A percentile compares a stretch with the other conserved stretches of the same genome.
Conservation (phyloP, 2,329 filamentous ascomycete species). For the Nigrospora sphaerica region DNA sequence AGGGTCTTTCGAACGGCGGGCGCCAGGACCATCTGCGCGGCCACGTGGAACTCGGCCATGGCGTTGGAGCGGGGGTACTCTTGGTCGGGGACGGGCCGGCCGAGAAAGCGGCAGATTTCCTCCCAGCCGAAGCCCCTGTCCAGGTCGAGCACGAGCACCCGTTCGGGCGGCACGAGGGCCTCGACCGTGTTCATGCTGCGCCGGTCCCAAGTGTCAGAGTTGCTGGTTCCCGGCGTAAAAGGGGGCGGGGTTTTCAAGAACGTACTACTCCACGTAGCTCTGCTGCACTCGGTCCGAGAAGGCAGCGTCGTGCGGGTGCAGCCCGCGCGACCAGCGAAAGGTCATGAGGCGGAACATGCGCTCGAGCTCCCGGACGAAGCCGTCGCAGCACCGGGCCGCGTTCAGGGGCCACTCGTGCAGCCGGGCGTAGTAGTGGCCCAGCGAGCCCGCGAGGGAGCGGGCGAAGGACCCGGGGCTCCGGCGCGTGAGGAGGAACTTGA, state of each 20-base stretch:
- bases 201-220: not conserved
- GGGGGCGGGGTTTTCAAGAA: not conserved
- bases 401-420: slow-evolving; percentile 1
- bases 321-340: not conserved
- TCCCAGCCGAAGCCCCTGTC: slow-evolving; percentile 1
- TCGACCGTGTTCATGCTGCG: not conserved
- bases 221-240: not conserved
- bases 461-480: not conserved
- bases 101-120: not conserved
- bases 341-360: not conserved
- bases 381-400: not conserved
- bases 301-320: not conserved
- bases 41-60: slow-evolving; percentile 1
- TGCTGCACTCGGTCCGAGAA: not conserved
- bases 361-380: slow-evolving; percentile 2
- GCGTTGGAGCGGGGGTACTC: not conserved
- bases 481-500: slow-evolving; percentile 1
- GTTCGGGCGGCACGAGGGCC: not conserved
- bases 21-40: not conserved
- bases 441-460: not conserved
- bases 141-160: not conserved
- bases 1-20: not conserved
- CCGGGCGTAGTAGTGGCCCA: not conserved
- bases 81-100: not conserved
- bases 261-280: not conserved